Evolutionary conservation across 23 red algal genomes (phyloP).

Genomic region (Chondrus crispus): DNA sequence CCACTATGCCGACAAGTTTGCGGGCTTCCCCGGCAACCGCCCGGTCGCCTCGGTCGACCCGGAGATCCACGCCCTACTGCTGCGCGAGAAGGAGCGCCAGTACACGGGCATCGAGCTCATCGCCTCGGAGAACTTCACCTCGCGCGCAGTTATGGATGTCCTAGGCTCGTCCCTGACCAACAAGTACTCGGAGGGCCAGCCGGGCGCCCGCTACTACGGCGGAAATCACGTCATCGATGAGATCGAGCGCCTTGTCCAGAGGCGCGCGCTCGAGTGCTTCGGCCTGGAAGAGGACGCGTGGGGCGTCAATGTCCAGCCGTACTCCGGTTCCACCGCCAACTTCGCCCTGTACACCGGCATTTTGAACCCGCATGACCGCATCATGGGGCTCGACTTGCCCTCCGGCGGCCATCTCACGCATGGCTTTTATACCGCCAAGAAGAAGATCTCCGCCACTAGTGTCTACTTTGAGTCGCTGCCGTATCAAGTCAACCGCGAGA

Average conservation of each 20-base stretch:
- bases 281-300: constrained; percentile 54
- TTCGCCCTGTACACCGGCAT: constrained; percentile 94
- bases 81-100: constrained; percentile 87
- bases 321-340: constrained; percentile 97
- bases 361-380: constrained; percentile 95
- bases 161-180: constrained; percentile 95
- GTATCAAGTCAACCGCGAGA: constrained; percentile 83
- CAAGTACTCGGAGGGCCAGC: constrained; percentile 99
- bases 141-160: constrained; percentile 77
- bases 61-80: constrained; percentile 71
- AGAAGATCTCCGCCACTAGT: constrained; percentile 94
- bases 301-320: constrained; percentile 99
- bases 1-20: constrained; percentile 55
- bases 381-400: constrained; percentile 98
- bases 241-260: constrained; percentile 90
- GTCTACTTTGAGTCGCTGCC: constrained; percentile 99
- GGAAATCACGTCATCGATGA: constrained; percentile 97
- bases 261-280: constrained; percentile 91
- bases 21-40: constrained; percentile 69
- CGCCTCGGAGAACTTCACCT: constrained; percentile 99
- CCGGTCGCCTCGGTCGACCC: constrained; percentile 78
- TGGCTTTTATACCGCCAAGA: constrained; percentile 98
- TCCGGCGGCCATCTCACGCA: constrained; percentile 97
- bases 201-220: constrained; percentile 95
- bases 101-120: constrained; percentile 97